Percentiles rank a stretch among this genome's conserved stretches.
Conservation (phyloP, 352 stramenopile genomes). For the Pythium myriotylum region DNA sequence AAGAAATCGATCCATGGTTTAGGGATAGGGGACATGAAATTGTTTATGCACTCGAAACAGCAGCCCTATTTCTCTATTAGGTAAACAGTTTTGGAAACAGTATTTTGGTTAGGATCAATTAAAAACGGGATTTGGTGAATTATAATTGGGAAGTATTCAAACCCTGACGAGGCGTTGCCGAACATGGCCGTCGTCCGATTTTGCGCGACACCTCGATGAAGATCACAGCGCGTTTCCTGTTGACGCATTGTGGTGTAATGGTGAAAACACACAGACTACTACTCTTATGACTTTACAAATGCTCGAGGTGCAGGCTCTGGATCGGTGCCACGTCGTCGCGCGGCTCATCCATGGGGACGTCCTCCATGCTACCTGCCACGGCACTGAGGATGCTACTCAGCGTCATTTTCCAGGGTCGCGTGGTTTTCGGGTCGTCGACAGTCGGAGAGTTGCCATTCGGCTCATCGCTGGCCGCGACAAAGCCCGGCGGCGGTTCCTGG, state of each 20-base stretch:
- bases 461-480: background rate
- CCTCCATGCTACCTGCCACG: background rate
- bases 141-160: too few species aligned
- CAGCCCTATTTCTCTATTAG: too few species aligned
- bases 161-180: too few species aligned
- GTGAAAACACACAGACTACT: background rate
- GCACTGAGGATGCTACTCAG: constrained; percentile 23
- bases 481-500: background rate
- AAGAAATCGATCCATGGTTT: too few species aligned
- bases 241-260: too few species aligned
- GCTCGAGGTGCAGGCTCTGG: background rate
- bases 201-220: background rate
- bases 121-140: too few species aligned
- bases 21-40: too few species aligned
- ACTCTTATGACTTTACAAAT: constrained; percentile 1
- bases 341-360: constrained; percentile 2
- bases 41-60: too few species aligned
- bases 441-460: background rate
- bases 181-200: too few species aligned
- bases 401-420: constrained; percentile 21
- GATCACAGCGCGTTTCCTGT: too few species aligned
- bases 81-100: too few species aligned
- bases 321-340: background rate
- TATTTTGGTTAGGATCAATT: too few species aligned
- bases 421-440: background rate